Percentiles rank a stretch among this genome's conserved stretches.
phyloP scores from a whole-genome alignment of 106 monocot species.

The Apostasia shenzhenica region DNA sequence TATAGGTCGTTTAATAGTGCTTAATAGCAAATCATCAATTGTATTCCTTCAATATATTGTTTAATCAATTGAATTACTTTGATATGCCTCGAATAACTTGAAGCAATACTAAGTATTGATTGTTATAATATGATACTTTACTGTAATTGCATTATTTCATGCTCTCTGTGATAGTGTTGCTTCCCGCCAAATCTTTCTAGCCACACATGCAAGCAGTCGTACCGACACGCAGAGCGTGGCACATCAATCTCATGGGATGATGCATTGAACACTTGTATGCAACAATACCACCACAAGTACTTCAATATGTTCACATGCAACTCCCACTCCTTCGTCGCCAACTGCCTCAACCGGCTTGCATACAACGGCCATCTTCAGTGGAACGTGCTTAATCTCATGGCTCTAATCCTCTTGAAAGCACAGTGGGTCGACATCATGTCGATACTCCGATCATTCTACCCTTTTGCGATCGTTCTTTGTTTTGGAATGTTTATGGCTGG shows the following conservation, averaged over 20 bases:
- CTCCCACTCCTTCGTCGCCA: conserved; percentile 70
- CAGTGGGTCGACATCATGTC: conserved; percentile 56
- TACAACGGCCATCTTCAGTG: conserved; percentile 43
- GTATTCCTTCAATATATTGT: too few species aligned
- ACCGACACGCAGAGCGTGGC: conserved; percentile 52
- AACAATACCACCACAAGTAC: conserved; percentile 60
- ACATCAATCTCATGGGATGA: conserved; percentile 71
- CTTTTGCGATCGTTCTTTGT: conserved; percentile 38
- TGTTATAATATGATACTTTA: too few species aligned
- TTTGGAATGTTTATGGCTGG: conserved; percentile 52
- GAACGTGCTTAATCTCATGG: conserved; percentile 48
- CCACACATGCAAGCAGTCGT: conserved; percentile 47
- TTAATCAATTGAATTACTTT: too few species aligned
- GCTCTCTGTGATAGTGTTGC: conserved; percentile 22
- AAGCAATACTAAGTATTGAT: too few species aligned
- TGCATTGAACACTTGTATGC: conserved; percentile 35
- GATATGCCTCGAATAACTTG: too few species aligned
- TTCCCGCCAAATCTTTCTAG: conserved; percentile 37
- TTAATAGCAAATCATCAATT: too few species aligned
- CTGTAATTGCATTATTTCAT: too few species aligned
- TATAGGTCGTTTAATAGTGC: too few species aligned
- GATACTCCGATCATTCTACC: conserved; percentile 50
- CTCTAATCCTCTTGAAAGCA: conserved; percentile 43
- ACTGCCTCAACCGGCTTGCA: conserved; percentile 59
- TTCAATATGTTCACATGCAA: conserved; percentile 88